Evolutionary conservation across 2,329 filamentous ascomycete genomes (phyloP), one percentile per base, ranked within the genome.

Genomic region (Paraphaeosphaeria minitans): DNA sequence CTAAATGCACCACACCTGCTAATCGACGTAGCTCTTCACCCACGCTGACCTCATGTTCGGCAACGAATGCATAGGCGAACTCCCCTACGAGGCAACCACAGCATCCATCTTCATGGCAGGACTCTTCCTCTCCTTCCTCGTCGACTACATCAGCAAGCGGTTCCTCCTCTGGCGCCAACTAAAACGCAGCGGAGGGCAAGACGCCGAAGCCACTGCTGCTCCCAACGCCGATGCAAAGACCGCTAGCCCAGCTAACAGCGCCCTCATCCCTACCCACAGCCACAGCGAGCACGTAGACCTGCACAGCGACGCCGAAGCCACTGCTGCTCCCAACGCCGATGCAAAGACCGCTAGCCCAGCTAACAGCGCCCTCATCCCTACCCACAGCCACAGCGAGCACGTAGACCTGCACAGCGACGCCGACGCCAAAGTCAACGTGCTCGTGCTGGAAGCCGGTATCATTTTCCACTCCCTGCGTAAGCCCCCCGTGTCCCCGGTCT

Each of bases 91-190:
- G 74, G 84, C 80, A 3, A 90, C 87, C 0, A 85, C 89, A 0
- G 84, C 89, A 0, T 86, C 89, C 2, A 85, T 93, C 42, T 82
- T 90, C 48, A 89, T 93, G 86, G 90, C 87, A 0, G 90, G 90
- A 0, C 77, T 92, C 1, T 89, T 92, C 73, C 64, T 92, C 3
- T 88, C 90, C 0, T 93, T 92, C 74, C 66, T 90, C 1, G 81
- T 91, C 37, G 90, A 93, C 69, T 92, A 87, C 66, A 62, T 85
- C 13, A 87, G 88, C 43, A 83, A 87, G 41, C 84, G 89, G 1
- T 73, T 89, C 48, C 80, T 89, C 0, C 66, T 71, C 27, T 75
- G 73, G 72, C 69, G 72, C 6, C 64, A 71, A 37, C 63, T 55
- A 37, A 73, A 68, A 58, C 65, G 62, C 12, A 46, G 39, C 22